A percentile compares a stretch with the other conserved stretches of the same genome.
Conservation (phyloP, 257 asterid genomes). For the Capsicum rhomboideum region DNA sequence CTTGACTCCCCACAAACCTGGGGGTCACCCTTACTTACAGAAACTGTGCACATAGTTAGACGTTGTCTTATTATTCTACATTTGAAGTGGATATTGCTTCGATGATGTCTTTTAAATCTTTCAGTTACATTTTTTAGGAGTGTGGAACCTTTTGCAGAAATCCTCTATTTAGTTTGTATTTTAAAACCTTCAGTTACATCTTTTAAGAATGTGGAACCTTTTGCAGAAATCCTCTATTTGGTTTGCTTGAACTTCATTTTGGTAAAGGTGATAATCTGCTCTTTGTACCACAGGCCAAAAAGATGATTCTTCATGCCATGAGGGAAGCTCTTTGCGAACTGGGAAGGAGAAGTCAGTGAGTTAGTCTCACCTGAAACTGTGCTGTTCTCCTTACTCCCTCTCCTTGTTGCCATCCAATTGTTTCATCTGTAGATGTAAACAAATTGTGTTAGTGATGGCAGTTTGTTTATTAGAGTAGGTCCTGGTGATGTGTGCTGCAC, state of each 20-base stretch:
- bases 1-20: too few relatives aligned
- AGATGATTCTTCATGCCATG: slow-evolving; percentile 47
- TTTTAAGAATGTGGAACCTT: not conserved
- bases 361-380: not conserved
- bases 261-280: not conserved
- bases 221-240: not conserved
- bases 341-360: not conserved
- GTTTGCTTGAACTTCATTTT: not conserved
- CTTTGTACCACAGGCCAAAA: slow-evolving; percentile 40
- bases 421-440: not conserved
- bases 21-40: too few relatives aligned
- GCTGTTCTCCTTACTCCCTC: not conserved
- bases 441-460: not conserved
- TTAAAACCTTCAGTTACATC: too few relatives aligned
- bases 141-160: too few relatives aligned
- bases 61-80: not conserved
- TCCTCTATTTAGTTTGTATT: too few relatives aligned
- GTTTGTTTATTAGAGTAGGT: not conserved
- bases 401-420: not conserved
- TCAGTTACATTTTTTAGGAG: too few relatives aligned
- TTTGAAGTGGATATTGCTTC: not conserved
- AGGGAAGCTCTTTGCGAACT: slow-evolving; percentile 24
- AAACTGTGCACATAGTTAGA: too few relatives aligned
- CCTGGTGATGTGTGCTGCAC: not conserved
- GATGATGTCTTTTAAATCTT: not conserved